phyloP scores from a whole-genome alignment of 2,329 filamentous ascomycete species.

The Thermothelomyces thermophilus region DNA sequence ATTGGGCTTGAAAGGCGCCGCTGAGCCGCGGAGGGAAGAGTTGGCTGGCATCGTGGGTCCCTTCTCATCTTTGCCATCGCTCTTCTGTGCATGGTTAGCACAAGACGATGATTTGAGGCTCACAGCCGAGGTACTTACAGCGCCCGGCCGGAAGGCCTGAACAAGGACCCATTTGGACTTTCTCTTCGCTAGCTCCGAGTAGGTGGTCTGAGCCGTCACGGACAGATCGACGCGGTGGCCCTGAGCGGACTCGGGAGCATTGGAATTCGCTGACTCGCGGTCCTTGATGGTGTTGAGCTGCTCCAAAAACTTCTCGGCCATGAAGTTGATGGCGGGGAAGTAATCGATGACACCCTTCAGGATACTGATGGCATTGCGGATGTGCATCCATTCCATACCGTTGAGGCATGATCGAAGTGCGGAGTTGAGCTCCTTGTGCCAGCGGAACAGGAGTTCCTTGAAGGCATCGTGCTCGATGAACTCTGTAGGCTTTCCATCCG shows the following conservation, averaged over 20 bases:
- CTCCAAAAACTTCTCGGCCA: constrained; percentile 61
- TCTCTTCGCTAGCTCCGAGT: constrained; percentile 61
- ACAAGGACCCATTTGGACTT: constrained; percentile 67
- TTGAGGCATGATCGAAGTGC: constrained; percentile 78
- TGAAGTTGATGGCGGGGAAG: constrained; percentile 87
- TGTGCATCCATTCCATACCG: constrained; percentile 91
- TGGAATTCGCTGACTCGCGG: constrained; percentile 49
- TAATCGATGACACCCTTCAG: constrained; percentile 72
- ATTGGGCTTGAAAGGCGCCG: constrained; percentile 55
- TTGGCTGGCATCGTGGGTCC: constrained; percentile 25
- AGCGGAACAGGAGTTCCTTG: constrained; percentile 76
- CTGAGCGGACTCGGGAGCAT: constrained; percentile 36
- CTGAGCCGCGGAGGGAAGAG: constrained; percentile 50
- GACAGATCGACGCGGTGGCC: constrained; percentile 66
- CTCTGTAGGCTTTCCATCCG: constrained; percentile 60
- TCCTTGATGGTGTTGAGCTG: constrained; percentile 61
- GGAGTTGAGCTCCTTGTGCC: constrained; percentile 76
- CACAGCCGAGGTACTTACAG: constrained; percentile 40
- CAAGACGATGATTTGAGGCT: not conserved
- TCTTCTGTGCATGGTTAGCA: constrained; percentile 37
- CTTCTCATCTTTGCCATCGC: constrained; percentile 33
- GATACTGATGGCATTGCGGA: constrained; percentile 88
- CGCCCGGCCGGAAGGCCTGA: constrained; percentile 62
- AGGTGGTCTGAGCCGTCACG: constrained; percentile 63
- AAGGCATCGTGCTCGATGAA: constrained; percentile 83